Conservation (phyloP, 2,329 filamentous ascomycete genomes). For the Xylaria sp. region DNA sequence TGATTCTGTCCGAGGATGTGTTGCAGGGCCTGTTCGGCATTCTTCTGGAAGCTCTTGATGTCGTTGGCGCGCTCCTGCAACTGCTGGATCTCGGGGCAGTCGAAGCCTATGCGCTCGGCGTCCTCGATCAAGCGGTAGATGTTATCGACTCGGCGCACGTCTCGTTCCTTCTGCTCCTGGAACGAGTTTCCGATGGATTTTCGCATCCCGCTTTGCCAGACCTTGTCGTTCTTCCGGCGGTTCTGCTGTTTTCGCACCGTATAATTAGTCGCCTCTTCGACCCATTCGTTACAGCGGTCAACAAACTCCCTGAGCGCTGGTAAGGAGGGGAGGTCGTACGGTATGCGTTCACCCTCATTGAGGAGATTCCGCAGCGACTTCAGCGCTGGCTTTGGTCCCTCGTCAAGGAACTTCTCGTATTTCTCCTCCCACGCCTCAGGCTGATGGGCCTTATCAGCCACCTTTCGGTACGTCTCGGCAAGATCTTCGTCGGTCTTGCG, state of each 20-base stretch:
- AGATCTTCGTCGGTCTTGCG: slow-evolving; percentile 76
- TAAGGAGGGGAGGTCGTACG: slow-evolving; percentile 83
- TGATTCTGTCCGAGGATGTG: slow-evolving; percentile 66
- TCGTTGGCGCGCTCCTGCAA: slow-evolving; percentile 83
- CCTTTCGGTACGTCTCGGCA: slow-evolving; percentile 67
- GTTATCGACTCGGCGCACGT: slow-evolving; percentile 85
- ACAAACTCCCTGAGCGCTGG: slow-evolving; percentile 85
- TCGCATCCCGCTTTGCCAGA: slow-evolving; percentile 73
- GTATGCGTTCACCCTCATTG: slow-evolving; percentile 94
- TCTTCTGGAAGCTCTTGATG: slow-evolving; percentile 82
- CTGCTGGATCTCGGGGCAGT: slow-evolving; percentile 86
- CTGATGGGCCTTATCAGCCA: slow-evolving; percentile 81
- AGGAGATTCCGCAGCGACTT: slow-evolving; percentile 83
- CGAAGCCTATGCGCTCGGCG: slow-evolving; percentile 86
- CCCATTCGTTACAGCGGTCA: slow-evolving; percentile 95
- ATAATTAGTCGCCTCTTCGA: slow-evolving; percentile 94
- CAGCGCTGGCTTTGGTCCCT: slow-evolving; percentile 81
- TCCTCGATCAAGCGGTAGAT: slow-evolving; percentile 82
- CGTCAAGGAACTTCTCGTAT: slow-evolving; percentile 80
- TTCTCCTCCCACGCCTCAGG: slow-evolving; percentile 92
- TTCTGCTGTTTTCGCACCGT: slow-evolving; percentile 98
- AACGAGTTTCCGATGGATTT: slow-evolving; percentile 63
- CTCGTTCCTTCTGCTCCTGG: slow-evolving; percentile 80
- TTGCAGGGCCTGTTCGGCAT: slow-evolving; percentile 70
- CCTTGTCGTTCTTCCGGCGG: slow-evolving; percentile 90